Base-by-base conservation (phyloP, 1,284 basidiomycete species). In the Cutaneotrichosporon dermatis region DNA sequence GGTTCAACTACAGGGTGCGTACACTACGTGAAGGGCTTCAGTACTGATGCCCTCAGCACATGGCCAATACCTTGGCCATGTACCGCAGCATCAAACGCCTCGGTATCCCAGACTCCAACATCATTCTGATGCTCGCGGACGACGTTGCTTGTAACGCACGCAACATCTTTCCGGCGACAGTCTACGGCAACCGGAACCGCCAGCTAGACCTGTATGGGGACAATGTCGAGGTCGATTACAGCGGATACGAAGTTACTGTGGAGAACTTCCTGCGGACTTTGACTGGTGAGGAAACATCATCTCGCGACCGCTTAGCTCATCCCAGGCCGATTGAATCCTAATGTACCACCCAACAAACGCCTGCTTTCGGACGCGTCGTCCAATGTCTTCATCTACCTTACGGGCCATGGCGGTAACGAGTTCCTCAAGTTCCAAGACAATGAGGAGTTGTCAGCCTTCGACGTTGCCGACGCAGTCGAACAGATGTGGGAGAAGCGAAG, bases 351-450 rank as follows among this genome's bases (percentile, higher is more conserved):
- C 3, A 91, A 88, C 0, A 99, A 99, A 75, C 87, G 95, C 9
- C 83, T 99, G 1, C 82, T 97, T 35, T 88, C 89, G 0, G 93
- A 99, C 69, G 87, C 92, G 56, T 82, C 87, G n/a, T 93, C 90
- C 6, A 99, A 99, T 72, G 83, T 99, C 59, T 96, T 99, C 73
- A 85, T 99, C 33, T 99, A 96, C 78, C 90, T 99, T 89, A 96
- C 96, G 0, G 96, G 95, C 0, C 95, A 99, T 69, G 95, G 96
- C 4, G 95, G 95, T 0, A 90, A 96, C 69, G 95, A 97, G 76
- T 99, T 99, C 75, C 84, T 99, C 68, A 99, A 99, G 78, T 99
- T 99, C 75, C 95, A 99, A 74, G 95, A 99, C 76, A 92, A 92
- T 73, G 95, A 99, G 76, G 96, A 99, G 74, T 92, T 99, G 66